These are phyloP conservation scores for Schizosaccharomyces cryophilus DNA, from an alignment of 805 yeast species.

Conservation along the genomic window DNA sequence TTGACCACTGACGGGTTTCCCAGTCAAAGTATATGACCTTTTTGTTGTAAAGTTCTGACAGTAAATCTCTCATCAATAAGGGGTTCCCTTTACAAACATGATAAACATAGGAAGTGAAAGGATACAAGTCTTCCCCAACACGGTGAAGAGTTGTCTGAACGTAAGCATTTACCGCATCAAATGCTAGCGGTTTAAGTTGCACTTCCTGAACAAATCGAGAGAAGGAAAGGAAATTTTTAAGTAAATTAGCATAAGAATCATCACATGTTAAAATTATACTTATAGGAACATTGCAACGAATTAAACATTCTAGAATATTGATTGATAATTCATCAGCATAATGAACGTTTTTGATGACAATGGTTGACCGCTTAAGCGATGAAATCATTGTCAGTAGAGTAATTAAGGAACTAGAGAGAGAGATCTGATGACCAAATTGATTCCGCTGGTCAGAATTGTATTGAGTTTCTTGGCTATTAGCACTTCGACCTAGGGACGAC, in stretches of 20 bases:
- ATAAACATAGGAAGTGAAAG: not conserved
- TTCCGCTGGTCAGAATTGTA: no score
- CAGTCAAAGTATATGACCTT: not conserved
- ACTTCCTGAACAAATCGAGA: not conserved
- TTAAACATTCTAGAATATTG: slow-evolving; percentile 5
- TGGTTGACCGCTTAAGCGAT: slow-evolving; percentile 4
- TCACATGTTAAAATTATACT: slow-evolving; percentile 5
- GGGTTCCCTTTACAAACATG: not conserved
- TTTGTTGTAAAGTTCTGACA: not conserved
- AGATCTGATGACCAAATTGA: no score
- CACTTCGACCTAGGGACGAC: not conserved
- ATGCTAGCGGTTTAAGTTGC: not conserved
- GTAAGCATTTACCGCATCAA: not conserved
- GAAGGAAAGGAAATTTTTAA: not conserved
- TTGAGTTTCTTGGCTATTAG: no score
- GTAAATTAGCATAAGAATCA: not conserved
- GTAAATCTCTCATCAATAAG: not conserved
- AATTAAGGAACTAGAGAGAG: not conserved
- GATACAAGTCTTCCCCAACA: not conserved
- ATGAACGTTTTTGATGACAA: slow-evolving; percentile 7
- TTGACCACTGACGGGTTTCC: not conserved
- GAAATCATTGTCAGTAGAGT: not conserved
- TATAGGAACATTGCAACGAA: slow-evolving; percentile 6
- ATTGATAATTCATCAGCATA: slow-evolving; percentile 8
- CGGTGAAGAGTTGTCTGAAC: not conserved